Evolutionary conservation across 495 filamentous ascomycete genomes (phyloP), one percentile per base, ranked within the genome.

Genomic region (Lasiosphaeria ovina): DNA sequence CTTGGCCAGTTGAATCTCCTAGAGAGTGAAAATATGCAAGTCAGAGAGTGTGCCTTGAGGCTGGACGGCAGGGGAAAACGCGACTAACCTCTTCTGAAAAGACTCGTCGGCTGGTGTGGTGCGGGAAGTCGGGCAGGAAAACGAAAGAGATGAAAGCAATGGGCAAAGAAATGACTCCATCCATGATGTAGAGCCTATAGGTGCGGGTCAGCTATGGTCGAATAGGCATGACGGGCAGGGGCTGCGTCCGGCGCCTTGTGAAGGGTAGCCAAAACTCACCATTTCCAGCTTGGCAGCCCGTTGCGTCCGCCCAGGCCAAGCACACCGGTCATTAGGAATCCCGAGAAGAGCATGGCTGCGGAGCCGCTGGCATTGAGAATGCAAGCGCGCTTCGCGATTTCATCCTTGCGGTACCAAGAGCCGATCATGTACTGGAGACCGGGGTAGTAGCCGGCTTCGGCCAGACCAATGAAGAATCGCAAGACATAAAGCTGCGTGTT

Each of bases 301-400:
- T 66, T 8, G 55, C 62, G 3, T n/a, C 81, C 83, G 17, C 74
- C 80, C 1, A 88, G 73, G 55, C 76, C 83, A 58, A 80, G 82
- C 9, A 82, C 82, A 0, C 75, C 82, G 0, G 81, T 74, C 77
- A 82, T 83, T 6, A 87, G 67, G 60, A 84, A 85, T 3, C 83
- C 83, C 0, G 78, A 81, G 59, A 85, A 81, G 79, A 86, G 83
- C 36, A 57, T 70, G 66, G 40, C 78, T 62, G 85, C 76, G 10
- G 78, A 73, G 36, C 81, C 75, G 53, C 74, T 80, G 0, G 79
- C 78, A 40, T 85, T 81, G 66, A 87, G 85, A 35, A 87, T 84
- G 53, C 82, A 84, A 14, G 79, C 80, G 17, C 85, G 72, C 60
- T 84, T 86, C 59, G 67, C 85, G 71, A 70, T 80, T 69, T 73